Evolutionary conservation across 2,329 filamentous ascomycete species (phyloP).

Genomic region (Bipolaris cookei): DNA sequence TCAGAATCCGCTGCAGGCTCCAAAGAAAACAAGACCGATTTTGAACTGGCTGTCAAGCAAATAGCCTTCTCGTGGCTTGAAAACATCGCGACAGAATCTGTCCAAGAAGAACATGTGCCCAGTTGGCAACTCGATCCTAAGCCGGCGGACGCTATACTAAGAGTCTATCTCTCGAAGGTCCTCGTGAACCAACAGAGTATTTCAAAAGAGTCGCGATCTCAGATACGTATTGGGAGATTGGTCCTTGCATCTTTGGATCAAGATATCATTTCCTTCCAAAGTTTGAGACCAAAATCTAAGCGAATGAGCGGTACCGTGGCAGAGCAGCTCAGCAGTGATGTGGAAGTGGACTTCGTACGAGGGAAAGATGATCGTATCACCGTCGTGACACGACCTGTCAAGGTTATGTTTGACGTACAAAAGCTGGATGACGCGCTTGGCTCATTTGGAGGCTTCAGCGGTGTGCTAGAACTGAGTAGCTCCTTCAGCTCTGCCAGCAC

Average conservation of each 20-base stretch:
- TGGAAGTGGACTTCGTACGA: constrained; percentile 44
- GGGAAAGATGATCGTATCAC: constrained; percentile 56
- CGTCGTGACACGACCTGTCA: constrained; percentile 77
- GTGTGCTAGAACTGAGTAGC: constrained; percentile 84
- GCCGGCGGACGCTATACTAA: constrained; percentile 40
- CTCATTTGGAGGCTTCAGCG: constrained; percentile 90
- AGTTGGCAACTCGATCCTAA: constrained; percentile 28
- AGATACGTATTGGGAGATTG: constrained; percentile 52
- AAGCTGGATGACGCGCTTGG: constrained; percentile 84
- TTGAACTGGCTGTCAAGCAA: constrained; percentile 36
- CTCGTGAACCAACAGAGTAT: constrained; percentile 32
- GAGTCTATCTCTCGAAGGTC: constrained; percentile 30
- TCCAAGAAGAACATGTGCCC: constrained; percentile 11
- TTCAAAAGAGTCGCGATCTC: constrained; percentile 23
- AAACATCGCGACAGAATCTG: constrained; percentile 34
- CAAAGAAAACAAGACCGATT: constrained; percentile 6
- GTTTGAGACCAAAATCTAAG: constrained; percentile 31
- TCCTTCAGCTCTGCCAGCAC: constrained; percentile 80
- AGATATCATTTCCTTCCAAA: constrained; percentile 60
- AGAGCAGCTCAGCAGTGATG: constrained; percentile 37
- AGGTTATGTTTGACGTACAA: constrained; percentile 77
- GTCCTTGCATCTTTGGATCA: constrained; percentile 57
- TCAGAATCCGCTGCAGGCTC: constrained; percentile 1
- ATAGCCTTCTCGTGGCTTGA: constrained; percentile 44
- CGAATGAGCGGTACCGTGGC: constrained; percentile 29